Evolutionary conservation across 2,329 filamentous ascomycete genomes (phyloP).

Genomic region (Metarhizium robertsii): DNA sequence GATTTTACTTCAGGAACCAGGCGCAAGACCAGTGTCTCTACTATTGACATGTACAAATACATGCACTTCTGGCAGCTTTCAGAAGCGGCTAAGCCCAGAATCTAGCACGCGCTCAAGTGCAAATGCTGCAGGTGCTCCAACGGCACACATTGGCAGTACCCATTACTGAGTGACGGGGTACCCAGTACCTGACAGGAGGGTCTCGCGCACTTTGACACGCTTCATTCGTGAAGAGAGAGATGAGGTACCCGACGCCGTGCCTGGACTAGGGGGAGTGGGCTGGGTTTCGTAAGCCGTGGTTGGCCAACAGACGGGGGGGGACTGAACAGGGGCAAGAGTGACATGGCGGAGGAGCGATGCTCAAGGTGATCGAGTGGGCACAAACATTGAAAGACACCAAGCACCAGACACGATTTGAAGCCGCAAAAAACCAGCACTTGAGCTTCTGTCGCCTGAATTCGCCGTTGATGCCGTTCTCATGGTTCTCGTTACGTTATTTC

Average conservation of each 20-base stretch:
- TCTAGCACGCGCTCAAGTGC: too few species aligned
- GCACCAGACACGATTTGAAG: too few species aligned
- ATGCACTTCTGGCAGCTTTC: constrained; percentile 1
- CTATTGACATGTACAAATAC: constrained; percentile 1
- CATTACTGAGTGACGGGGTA: not conserved
- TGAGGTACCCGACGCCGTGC: not conserved
- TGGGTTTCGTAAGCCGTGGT: not conserved
- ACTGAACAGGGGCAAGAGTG: not conserved
- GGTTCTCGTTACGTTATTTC: too few species aligned
- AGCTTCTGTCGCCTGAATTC: too few species aligned
- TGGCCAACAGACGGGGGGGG: not conserved
- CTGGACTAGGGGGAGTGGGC: not conserved
- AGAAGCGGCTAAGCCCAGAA: too few species aligned
- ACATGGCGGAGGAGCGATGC: not conserved
- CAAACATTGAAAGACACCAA: too few species aligned
- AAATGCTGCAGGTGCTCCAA: not conserved
- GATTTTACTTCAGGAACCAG: not conserved
- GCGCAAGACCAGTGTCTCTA: not conserved
- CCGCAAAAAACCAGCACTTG: too few species aligned
- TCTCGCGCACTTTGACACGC: not conserved
- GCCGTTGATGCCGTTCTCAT: too few species aligned
- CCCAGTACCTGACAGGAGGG: not conserved
- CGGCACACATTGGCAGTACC: not conserved
- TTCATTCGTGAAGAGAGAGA: not conserved
- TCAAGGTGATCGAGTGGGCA: not conserved